These are phyloP conservation scores for Vitis hybrid DNA, from an alignment of 177 flowering plant species.

Conservation along the genomic window DNA sequence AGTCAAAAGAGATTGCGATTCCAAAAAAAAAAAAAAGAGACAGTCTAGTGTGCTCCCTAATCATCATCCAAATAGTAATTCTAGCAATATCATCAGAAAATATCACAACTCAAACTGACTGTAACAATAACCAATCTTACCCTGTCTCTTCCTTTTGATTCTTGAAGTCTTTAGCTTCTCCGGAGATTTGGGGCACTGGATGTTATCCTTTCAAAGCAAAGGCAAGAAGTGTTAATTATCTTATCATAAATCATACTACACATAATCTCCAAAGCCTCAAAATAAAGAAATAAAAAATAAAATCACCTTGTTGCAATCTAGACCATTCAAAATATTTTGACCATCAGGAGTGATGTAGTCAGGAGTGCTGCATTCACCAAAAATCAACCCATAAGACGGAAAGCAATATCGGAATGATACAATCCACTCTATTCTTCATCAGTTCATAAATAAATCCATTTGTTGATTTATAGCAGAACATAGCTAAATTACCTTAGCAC, in stretches of 20 bases:
- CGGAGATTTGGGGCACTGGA: slow-evolving; percentile 79
- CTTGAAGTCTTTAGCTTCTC: slow-evolving; percentile 60
- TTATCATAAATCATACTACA: background rate
- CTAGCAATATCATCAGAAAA: background rate
- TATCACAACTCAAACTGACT: background rate
- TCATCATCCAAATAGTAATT: too few species aligned
- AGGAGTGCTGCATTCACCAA: slow-evolving; percentile 67
- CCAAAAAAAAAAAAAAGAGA: too few species aligned
- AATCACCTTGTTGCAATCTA: slow-evolving; percentile 63
- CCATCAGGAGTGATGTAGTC: slow-evolving; percentile 92
- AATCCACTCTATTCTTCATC: background rate
- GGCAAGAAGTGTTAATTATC: background rate
- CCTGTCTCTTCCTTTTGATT: slow-evolving; percentile 53
- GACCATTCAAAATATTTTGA: slow-evolving; percentile 36
- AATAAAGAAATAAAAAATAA: background rate
- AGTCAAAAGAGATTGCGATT: too few species aligned
- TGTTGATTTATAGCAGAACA: too few species aligned
- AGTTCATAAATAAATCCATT: background rate
- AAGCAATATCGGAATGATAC: background rate
- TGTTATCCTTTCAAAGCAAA: slow-evolving; percentile 49
- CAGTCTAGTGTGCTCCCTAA: too few species aligned
- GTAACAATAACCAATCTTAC: slow-evolving; percentile 31
- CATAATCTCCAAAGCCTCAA: background rate
- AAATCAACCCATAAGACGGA: background rate
- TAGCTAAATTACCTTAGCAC: too few species aligned